phyloP scores from a whole-genome alignment of 2,329 filamentous ascomycete genomes.

The Clonostachys sp. region DNA sequence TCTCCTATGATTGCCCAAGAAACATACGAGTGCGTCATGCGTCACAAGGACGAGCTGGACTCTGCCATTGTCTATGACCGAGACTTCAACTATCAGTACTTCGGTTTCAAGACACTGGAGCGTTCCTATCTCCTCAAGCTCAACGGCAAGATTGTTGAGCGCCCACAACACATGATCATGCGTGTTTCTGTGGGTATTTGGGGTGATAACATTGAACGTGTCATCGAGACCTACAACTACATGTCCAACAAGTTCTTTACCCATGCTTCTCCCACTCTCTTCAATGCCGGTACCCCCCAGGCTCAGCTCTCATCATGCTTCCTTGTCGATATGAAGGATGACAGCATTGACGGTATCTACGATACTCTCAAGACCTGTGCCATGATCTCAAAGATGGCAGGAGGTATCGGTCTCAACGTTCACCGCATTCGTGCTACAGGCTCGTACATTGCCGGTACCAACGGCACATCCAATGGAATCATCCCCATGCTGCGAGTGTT shows the following conservation, averaged over 20 bases:
- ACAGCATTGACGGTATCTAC: conserved; percentile 99
- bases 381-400: conserved; percentile 99
- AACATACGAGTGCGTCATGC: conserved; percentile 91
- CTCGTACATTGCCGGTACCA: conserved; percentile 96
- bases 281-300: conserved; percentile 94
- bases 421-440: conserved; percentile 96
- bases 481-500: conserved; percentile 97
- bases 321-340: conserved; percentile 98
- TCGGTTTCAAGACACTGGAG: conserved; percentile 98
- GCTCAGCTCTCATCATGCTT: conserved; percentile 97
- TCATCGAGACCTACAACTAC: conserved; percentile 95
- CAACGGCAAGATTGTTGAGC: conserved; percentile 92
- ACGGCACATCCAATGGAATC: conserved; percentile 95
- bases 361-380: conserved; percentile 98
- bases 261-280: conserved; percentile 94
- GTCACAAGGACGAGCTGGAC: conserved; percentile 94
- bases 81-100: conserved; percentile 99
- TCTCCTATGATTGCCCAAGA: conserved; percentile 94
- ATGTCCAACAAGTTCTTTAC: conserved; percentile 99
- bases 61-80: conserved; percentile 98
- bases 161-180: conserved; percentile 99
- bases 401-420: conserved; percentile 93
- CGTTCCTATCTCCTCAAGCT: conserved; percentile 95
- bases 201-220: conserved; percentile 89
- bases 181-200: conserved; percentile 96